These are phyloP conservation scores for Saccharomyces hybrid DNA, from an alignment of 1,139 yeast species.

Conservation along the genomic window DNA sequence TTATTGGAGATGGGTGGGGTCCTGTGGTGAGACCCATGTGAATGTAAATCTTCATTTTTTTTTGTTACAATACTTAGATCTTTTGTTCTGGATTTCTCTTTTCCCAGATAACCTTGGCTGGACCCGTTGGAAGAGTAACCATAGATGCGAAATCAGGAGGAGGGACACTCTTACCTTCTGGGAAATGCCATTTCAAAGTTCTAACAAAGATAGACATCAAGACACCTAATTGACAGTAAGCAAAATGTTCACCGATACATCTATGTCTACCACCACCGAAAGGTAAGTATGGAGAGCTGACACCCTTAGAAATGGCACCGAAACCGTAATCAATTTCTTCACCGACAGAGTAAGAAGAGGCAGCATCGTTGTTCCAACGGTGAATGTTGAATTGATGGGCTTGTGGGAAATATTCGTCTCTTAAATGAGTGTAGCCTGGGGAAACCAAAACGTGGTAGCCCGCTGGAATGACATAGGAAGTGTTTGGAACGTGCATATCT, in stretches of 20 bases:
- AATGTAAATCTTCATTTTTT: not conserved
- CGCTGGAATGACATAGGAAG: conserved; percentile 74
- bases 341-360: conserved; percentile 34
- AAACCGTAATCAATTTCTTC: conserved; percentile 86
- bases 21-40: not conserved
- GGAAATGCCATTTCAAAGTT: conserved; percentile 69
- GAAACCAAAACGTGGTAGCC: conserved; percentile 88
- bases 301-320: conserved; percentile 94
- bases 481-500: conserved; percentile 71
- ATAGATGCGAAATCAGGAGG: conserved; percentile 81
- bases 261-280: conserved; percentile 99
- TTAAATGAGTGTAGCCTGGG: conserved; percentile 84
- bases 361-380: conserved; percentile 67
- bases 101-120: conserved; percentile 75
- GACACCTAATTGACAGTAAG: conserved; percentile 87
- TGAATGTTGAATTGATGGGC: conserved; percentile 69
- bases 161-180: conserved; percentile 51
- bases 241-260: conserved; percentile 98
- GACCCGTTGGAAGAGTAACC: conserved; percentile 85
- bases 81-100: conserved; percentile 38
- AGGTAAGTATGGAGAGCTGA: conserved; percentile 89
- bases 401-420: conserved; percentile 69
- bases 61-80: conserved; percentile 6
- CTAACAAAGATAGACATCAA: conserved; percentile 69
- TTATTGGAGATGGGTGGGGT: not conserved